Evolutionary conservation across 179 eudicot species (phyloP).

Genomic region (Beta corolliflora): DNA sequence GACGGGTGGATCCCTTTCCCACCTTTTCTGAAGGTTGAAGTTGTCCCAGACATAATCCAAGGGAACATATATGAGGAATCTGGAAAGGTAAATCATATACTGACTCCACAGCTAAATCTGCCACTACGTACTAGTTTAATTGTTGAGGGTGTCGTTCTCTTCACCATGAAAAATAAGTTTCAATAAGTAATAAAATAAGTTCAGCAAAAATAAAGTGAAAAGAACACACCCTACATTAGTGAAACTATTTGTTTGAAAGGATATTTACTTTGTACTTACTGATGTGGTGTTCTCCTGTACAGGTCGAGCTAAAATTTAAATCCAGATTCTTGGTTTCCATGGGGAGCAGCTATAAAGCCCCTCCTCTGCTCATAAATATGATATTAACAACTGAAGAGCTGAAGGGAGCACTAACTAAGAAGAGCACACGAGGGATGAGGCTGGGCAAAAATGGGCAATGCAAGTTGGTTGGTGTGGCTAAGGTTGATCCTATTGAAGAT

Average conservation of each 20-base stretch:
- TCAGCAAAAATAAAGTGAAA: no score
- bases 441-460: slow-evolving; percentile 55
- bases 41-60: slow-evolving; percentile 48
- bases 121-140: neutral
- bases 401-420: slow-evolving; percentile 41
- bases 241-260: neutral
- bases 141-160: no score
- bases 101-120: no score
- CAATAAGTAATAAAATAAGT: no score
- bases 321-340: slow-evolving; percentile 54
- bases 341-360: slow-evolving; percentile 54
- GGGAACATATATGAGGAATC: slow-evolving; percentile 51
- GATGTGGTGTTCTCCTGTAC: neutral
- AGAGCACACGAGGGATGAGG: slow-evolving; percentile 58
- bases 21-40: slow-evolving; percentile 53
- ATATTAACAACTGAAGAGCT: slow-evolving; percentile 67
- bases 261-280: neutral
- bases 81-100: slow-evolving; percentile 48
- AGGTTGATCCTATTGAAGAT: slow-evolving; percentile 49
- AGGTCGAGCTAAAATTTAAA: slow-evolving; percentile 56
- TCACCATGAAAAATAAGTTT: no score
- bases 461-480: slow-evolving; percentile 72
- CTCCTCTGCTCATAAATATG: slow-evolving; percentile 55
- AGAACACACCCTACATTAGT: neutral
- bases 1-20: slow-evolving; percentile 55